Percentiles rank a stretch among this genome's conserved stretches.
Evolutionary conservation across 75 land plant genomes (phyloP).

Genomic region (Gnetum montanum): DNA sequence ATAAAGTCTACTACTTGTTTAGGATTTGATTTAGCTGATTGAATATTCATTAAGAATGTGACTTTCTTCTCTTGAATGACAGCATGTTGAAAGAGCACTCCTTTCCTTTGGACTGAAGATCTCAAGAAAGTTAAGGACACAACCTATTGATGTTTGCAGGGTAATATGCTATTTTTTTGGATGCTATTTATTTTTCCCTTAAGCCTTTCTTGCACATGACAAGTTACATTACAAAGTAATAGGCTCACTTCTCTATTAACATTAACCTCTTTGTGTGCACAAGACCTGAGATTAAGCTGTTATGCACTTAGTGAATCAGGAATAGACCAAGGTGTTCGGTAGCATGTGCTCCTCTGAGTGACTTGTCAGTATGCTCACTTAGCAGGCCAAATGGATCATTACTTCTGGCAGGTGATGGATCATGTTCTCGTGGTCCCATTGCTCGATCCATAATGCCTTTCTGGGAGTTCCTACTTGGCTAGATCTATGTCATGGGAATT

Average conservation of each 20-base stretch:
- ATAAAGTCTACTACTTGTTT: too few relatives aligned
- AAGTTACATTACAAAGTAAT: too few relatives aligned
- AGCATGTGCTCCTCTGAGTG: constrained; percentile 40
- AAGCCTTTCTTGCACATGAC: too few relatives aligned
- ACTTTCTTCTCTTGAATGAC: constrained; percentile 13
- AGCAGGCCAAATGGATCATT: constrained; percentile 20
- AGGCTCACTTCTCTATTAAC: too few relatives aligned
- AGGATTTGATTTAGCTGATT: too few relatives aligned
- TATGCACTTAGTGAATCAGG: constrained; percentile 45
- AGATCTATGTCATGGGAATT: constrained; percentile 93
- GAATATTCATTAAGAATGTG: too few relatives aligned
- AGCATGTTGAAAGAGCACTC: constrained; percentile 79
- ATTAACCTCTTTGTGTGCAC: too few relatives aligned
- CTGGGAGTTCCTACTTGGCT: constrained; percentile 79
- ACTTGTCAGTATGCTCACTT: constrained; percentile 35
- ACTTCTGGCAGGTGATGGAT: constrained; percentile 14
- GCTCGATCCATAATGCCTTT: constrained; percentile 59
- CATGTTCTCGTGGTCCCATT: constrained; percentile 25
- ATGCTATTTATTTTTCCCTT: too few relatives aligned
- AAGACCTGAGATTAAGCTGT: constrained; percentile 61
- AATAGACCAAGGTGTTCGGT: constrained; percentile 21
- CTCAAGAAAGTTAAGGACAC: constrained; percentile 59
- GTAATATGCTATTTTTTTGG: constrained; percentile 16
- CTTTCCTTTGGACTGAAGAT: constrained; percentile 66
- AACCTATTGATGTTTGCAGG: constrained; percentile 72